phyloP scores from a whole-genome alignment of 257 asterid species.

The Nemophila menziesii region DNA sequence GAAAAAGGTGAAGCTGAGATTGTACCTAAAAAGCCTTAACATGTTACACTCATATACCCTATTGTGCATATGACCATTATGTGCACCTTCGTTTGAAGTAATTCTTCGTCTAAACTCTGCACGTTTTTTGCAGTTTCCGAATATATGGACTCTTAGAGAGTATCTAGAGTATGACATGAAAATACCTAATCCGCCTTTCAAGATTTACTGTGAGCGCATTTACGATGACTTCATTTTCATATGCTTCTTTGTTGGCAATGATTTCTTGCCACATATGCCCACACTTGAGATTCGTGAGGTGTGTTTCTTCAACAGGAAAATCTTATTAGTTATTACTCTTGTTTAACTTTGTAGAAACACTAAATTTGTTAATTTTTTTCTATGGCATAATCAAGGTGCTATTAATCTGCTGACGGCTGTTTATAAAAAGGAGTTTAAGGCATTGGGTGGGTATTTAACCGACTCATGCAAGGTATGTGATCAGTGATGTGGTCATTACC shows the following conservation, averaged over 20 bases:
- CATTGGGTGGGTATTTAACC: constrained; percentile 77
- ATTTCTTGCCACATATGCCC: constrained; percentile 99
- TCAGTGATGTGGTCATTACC: constrained; percentile 2
- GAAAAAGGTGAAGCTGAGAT: constrained; percentile 74
- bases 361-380: not conserved
- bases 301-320: constrained; percentile 11
- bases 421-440: constrained; percentile 77
- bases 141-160: constrained; percentile 95
- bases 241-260: constrained; percentile 98
- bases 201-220: constrained; percentile 74
- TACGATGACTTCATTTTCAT: constrained; percentile 90
- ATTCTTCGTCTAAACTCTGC: not conserved
- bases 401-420: constrained; percentile 90
- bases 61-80: not conserved
- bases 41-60: constrained; percentile 29
- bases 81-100: not conserved
- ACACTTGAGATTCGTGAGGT: constrained; percentile 99
- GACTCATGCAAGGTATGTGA: constrained; percentile 71
- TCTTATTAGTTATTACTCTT: not conserved
- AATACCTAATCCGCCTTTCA: constrained; percentile 71
- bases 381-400: constrained; percentile 58
- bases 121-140: constrained; percentile 53
- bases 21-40: constrained; percentile 83
- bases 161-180: constrained; percentile 85
- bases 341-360: not conserved